Conservation (phyloP, 352 stramenopile species). For the Pythium biforme region DNA sequence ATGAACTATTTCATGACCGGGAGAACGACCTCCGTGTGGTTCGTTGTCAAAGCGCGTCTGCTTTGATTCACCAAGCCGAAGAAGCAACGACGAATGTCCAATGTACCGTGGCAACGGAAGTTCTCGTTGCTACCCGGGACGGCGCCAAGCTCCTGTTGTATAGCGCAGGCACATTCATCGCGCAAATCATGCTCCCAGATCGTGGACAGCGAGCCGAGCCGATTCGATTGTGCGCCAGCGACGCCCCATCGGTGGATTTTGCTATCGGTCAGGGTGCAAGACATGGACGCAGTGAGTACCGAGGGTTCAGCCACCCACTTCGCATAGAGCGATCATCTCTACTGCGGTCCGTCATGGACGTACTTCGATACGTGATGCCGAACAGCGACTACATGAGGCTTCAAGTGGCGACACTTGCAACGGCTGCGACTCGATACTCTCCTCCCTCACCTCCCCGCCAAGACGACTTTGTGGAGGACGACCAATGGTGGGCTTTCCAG, state of each 20-base stretch:
- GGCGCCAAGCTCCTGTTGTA: conserved; percentile 8
- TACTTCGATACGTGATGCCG: conserved; percentile 15
- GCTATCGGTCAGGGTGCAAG: background rate
- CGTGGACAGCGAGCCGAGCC: background rate
- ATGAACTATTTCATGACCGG: conserved; percentile 7
- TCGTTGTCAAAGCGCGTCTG: conserved; percentile 12
- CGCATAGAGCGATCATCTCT: conserved; percentile 10
- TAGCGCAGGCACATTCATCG: conserved; percentile 6
- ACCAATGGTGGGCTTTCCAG: conserved; percentile 15
- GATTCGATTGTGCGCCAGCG: background rate
- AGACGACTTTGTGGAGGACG: conserved; percentile 2
- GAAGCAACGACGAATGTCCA: background rate
- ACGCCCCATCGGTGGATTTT: background rate
- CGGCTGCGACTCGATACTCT: background rate
- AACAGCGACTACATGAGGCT: conserved; percentile 11
- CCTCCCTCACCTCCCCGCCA: background rate
- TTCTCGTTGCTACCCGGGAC: conserved; percentile 8
- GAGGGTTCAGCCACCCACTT: conserved; percentile 20
- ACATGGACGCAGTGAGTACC: conserved; percentile 3
- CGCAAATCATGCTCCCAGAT: conserved; percentile 8
- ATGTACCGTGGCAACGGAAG: conserved; percentile 1
- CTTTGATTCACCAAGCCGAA: background rate
- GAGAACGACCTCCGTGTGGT: conserved; percentile 18
- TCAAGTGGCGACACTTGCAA: conserved; percentile 1
- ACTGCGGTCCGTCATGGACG: conserved; percentile 2